Evolutionary conservation across 768 basidiomycete genomes (phyloP).

Genomic region (Suillus cothurnatus): DNA sequence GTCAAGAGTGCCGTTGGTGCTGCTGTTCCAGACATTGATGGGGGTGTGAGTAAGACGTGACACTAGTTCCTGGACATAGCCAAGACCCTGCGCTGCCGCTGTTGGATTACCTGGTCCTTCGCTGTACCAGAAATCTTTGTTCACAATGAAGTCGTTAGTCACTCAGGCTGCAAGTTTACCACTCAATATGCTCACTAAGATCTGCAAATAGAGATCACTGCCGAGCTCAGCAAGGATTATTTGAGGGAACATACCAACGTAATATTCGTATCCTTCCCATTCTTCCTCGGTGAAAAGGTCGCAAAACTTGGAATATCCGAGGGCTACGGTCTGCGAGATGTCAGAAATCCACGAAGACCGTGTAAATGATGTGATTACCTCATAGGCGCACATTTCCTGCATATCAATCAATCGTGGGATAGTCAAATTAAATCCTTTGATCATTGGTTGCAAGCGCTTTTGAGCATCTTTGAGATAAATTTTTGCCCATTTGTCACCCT

Average conservation of each 20-base stretch:
- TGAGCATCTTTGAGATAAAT: slow-evolving; percentile 42
- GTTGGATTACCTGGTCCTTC: slow-evolving; percentile 46
- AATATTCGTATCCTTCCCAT: slow-evolving; percentile 53
- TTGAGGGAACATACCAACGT: slow-evolving; percentile 25
- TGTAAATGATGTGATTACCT: slow-evolving; percentile 22
- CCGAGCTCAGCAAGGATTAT: background rate
- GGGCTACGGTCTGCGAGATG: slow-evolving; percentile 42
- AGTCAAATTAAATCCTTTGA: slow-evolving; percentile 36
- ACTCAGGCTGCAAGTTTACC: slow-evolving; percentile 18
- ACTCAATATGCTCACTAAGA: slow-evolving; percentile 1
- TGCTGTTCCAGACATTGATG: slow-evolving; percentile 42
- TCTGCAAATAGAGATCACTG: background rate
- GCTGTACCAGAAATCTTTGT: slow-evolving; percentile 35
- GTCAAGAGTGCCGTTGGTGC: slow-evolving; percentile 49
- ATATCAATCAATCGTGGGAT: slow-evolving; percentile 33
- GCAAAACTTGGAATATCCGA: slow-evolving; percentile 54
- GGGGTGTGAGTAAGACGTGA: slow-evolving; percentile 43
- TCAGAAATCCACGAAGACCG: background rate
- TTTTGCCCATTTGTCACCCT: slow-evolving; percentile 37
- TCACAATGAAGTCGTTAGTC: background rate
- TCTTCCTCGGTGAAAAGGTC: slow-evolving; percentile 52
- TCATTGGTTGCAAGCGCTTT: slow-evolving; percentile 33
- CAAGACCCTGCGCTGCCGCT: slow-evolving; percentile 40
- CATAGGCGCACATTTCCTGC: slow-evolving; percentile 44
- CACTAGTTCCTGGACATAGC: slow-evolving; percentile 46